Evolutionary conservation across 2,329 filamentous ascomycete species (phyloP).

Genomic region (Pseudocercospora crystallina): DNA sequence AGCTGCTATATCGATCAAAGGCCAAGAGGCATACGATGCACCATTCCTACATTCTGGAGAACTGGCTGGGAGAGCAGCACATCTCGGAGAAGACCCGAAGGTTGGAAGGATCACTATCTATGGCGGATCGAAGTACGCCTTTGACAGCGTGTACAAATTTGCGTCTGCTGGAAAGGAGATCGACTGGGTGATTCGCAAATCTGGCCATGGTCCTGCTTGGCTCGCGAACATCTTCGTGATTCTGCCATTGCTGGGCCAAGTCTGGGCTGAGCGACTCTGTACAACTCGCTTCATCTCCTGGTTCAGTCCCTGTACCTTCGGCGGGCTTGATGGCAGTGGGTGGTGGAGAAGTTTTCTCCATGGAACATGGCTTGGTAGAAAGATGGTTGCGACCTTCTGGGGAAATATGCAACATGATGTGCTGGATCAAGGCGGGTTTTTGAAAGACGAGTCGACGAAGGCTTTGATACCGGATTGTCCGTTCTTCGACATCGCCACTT

Average conservation of each 20-base stretch:
- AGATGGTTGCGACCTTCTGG: slow-evolving; percentile 11
- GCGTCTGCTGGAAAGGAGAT: slow-evolving; percentile 16
- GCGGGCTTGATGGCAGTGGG: slow-evolving; percentile 11
- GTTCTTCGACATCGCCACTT: slow-evolving; percentile 15
- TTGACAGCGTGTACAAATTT: slow-evolving; percentile 14
- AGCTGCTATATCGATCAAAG: slow-evolving; percentile 5
- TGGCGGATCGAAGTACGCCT: slow-evolving; percentile 16
- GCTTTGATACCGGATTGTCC: slow-evolving; percentile 10
- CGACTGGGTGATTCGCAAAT: slow-evolving; percentile 14
- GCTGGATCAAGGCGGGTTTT: slow-evolving; percentile 9
- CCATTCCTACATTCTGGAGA: slow-evolving; percentile 9
- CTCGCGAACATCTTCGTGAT: slow-evolving; percentile 6
- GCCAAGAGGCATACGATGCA: slow-evolving; percentile 8
- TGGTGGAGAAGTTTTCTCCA: slow-evolving; percentile 18
- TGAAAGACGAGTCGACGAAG: slow-evolving; percentile 2
- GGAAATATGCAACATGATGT: slow-evolving; percentile 6
- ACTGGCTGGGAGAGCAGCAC: slow-evolving; percentile 1
- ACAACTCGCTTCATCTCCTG: slow-evolving; percentile 15
- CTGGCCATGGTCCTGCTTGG: slow-evolving; percentile 15
- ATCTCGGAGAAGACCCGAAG: slow-evolving; percentile 1
- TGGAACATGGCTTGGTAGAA: slow-evolving; percentile 11
- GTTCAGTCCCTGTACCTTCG: slow-evolving; percentile 12
- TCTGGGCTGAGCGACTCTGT: slow-evolving; percentile 13
- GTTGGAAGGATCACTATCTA: slow-evolving; percentile 11
- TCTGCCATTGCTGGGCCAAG: slow-evolving; percentile 7